Conservation (phyloP, 768 basidiomycete species). For the Suillus subalutaceus region DNA sequence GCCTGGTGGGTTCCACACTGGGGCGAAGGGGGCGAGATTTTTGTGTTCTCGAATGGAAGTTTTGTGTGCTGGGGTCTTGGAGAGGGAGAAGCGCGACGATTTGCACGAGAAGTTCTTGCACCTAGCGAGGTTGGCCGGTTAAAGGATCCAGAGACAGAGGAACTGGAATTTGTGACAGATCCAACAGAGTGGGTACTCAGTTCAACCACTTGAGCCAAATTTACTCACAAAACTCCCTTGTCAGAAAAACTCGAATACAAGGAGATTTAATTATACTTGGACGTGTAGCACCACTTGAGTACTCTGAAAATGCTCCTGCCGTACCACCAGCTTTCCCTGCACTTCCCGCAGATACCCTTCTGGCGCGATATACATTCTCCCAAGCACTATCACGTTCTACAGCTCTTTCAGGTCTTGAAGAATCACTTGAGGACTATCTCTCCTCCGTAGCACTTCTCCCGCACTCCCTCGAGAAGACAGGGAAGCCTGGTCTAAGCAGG, state of each 20-base stretch:
- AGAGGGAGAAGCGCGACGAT: conserved; percentile 72
- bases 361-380: conserved; percentile 90
- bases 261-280: conserved; percentile 93
- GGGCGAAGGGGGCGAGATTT: conserved; percentile 77
- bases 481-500: conserved; percentile 81
- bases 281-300: conserved; percentile 59
- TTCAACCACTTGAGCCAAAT: background rate
- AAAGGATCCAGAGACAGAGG: conserved; percentile 78
- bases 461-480: conserved; percentile 71
- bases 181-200: conserved; percentile 70
- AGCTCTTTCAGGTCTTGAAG: conserved; percentile 84
- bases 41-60: conserved; percentile 86
- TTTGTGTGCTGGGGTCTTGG: conserved; percentile 90
- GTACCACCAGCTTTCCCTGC: conserved; percentile 52
- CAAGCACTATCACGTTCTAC: conserved; percentile 91
- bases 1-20: conserved; percentile 81
- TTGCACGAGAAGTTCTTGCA: conserved; percentile 64
- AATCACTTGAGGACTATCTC: conserved; percentile 80
- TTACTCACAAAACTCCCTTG: background rate
- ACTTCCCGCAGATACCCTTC: conserved; percentile 70
- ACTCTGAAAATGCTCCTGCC: conserved; percentile 45
- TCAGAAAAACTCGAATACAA: conserved; percentile 82
- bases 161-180: conserved; percentile 91
- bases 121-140: conserved; percentile 67
- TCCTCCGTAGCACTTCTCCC: conserved; percentile 82